A percentile compares a stretch with the other conserved stretches of the same genome.
These are phyloP conservation scores for Pleurotus platypus DNA, from an alignment of 768 basidiomycete species.

Conservation along the genomic window DNA sequence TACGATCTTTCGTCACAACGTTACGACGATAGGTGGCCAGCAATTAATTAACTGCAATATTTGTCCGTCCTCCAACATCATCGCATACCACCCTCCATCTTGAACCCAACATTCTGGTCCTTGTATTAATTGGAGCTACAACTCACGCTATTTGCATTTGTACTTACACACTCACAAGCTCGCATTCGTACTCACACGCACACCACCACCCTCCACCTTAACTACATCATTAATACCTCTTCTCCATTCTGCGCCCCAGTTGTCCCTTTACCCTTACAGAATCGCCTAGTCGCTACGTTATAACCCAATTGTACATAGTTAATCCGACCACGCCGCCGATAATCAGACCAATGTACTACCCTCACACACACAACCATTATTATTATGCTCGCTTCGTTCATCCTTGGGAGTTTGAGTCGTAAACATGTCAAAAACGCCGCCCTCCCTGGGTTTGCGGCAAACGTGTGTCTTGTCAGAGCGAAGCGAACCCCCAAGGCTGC, in stretches of 20 bases:
- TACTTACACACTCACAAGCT: slow-evolving; percentile 11
- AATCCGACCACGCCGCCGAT: slow-evolving; percentile 6
- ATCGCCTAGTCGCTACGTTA: slow-evolving; percentile 7
- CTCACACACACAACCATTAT: slow-evolving; percentile 3
- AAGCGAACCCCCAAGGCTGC: slow-evolving; percentile 1
- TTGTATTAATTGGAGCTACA: slow-evolving; percentile 20
- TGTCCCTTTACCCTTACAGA: slow-evolving; percentile 7
- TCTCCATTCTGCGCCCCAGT: slow-evolving; percentile 7
- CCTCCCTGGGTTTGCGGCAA: slow-evolving; percentile 2
- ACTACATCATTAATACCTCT: background rate
- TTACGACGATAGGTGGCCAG: slow-evolving; percentile 6
- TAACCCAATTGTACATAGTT: slow-evolving; percentile 11
- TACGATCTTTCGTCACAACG: slow-evolving; percentile 1
- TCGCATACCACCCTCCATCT: background rate
- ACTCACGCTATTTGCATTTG: slow-evolving; percentile 21
- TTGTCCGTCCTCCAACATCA: background rate
- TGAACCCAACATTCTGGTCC: slow-evolving; percentile 11
- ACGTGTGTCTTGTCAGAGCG: background rate
- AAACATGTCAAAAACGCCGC: background rate
- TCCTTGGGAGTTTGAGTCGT: background rate
- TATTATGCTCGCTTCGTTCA: slow-evolving; percentile 1
- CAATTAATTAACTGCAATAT: background rate
- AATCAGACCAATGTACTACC: slow-evolving; percentile 5
- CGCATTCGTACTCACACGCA: slow-evolving; percentile 19
- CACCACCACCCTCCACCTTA: slow-evolving; percentile 3